Conservation (phyloP, 192 early-diverging fungal species). For the Funneliformis geosporum region DNA sequence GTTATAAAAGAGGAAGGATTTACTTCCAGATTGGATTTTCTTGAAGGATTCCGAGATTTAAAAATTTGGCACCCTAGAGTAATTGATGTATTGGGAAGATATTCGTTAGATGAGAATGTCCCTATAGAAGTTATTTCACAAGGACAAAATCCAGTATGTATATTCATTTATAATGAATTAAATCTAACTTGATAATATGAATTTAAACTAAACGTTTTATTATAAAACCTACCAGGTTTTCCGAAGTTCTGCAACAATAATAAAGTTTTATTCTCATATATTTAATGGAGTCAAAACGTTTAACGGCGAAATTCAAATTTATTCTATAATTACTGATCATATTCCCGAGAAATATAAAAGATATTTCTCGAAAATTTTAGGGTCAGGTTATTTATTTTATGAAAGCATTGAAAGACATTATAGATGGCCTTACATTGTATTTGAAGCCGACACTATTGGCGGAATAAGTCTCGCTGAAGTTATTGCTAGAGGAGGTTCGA, state of each 20-base stretch:
- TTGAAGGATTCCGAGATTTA: constrained; percentile 13
- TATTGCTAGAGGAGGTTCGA: background rate
- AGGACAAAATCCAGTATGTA: constrained; percentile 26
- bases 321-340: constrained; percentile 23
- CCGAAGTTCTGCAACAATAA: constrained; percentile 18
- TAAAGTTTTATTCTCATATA: constrained; percentile 45
- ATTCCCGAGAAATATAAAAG: background rate
- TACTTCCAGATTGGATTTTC: constrained; percentile 10
- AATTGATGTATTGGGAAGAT: constrained; percentile 2
- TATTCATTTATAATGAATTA: background rate
- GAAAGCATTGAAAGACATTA: constrained; percentile 20
- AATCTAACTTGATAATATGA: background rate
- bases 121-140: background rate
- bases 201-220: background rate
- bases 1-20: constrained; percentile 5
- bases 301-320: constrained; percentile 28
- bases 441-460: background rate
- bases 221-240: constrained; percentile 35
- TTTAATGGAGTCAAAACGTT: constrained; percentile 34
- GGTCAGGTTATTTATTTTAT: constrained; percentile 33
- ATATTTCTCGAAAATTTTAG: constrained; percentile 34
- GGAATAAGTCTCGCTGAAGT: constrained; percentile 1
- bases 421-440: constrained; percentile 42
- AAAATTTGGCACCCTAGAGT: constrained; percentile 16
- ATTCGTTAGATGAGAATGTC: background rate